A percentile compares a stretch with the other conserved stretches of the same genome.
phyloP scores from a whole-genome alignment of 75 land plant genomes.

The Cunninghamia lanceolata region DNA sequence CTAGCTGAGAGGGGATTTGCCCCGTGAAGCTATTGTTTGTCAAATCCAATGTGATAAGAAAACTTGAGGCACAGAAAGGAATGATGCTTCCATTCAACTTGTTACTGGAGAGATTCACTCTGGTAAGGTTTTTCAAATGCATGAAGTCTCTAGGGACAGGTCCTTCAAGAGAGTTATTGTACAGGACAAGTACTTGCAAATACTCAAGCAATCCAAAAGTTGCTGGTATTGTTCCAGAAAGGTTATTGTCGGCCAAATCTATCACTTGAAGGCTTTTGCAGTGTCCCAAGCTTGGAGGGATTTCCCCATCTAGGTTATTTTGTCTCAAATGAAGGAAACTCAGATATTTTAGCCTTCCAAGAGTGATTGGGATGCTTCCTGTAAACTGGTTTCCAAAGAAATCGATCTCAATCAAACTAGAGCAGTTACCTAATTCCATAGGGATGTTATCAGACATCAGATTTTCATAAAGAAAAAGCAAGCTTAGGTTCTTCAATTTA shows the following conservation, averaged over 20 bases:
- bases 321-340: constrained; percentile 56
- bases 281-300: constrained; percentile 52
- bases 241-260: constrained; percentile 65
- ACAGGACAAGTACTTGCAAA: constrained; percentile 51
- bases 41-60: constrained; percentile 63
- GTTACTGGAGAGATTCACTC: constrained; percentile 76
- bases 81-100: constrained; percentile 59
- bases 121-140: constrained; percentile 37
- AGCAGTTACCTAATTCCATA: constrained; percentile 54
- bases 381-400: constrained; percentile 56
- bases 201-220: constrained; percentile 37
- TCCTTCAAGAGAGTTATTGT: constrained; percentile 74
- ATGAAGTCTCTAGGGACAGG: constrained; percentile 40
- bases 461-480: constrained; percentile 60
- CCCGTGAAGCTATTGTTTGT: constrained; percentile 59
- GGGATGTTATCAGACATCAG: constrained; percentile 69
- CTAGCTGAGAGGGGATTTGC: constrained; percentile 58
- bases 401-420: constrained; percentile 55
- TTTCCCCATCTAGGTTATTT: constrained; percentile 48
- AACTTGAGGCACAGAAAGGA: constrained; percentile 44
- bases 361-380: constrained; percentile 53
- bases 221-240: constrained; percentile 65
- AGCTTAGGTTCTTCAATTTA: constrained; percentile 38
- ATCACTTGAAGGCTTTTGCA: constrained; percentile 50
- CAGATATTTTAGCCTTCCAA: constrained; percentile 56